Evolutionary conservation across 768 basidiomycete species (phyloP), one percentile per base, ranked within the genome.

Genomic region (Xerocomellus dryophilus): DNA sequence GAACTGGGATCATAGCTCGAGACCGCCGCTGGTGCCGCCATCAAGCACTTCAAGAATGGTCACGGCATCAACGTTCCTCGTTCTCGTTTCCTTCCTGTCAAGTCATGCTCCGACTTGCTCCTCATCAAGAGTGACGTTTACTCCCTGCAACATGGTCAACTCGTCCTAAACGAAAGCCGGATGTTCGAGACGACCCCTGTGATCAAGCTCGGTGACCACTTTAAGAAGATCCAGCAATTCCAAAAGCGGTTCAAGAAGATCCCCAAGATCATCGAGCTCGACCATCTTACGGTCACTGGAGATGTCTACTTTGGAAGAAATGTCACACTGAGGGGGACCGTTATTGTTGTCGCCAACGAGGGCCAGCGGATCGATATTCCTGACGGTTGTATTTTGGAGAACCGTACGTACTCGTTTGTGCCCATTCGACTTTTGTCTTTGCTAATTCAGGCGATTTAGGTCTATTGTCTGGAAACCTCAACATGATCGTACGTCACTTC

Each of bases 191-290:
- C 76, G 20, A 81, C 83, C 2, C 87, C 87, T 2, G 86, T 88
- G 54, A 82, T 88, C 73, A 88, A 88, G 76, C 83, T 88, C 32
- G 85, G 86, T 29, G 85, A 85, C 65, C 79, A 83, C 65, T 88
- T 88, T 74, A 88, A 88, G 78, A 88, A 88, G 79, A 81, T 82
- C 51, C 74, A 74, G 47, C 71, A 83, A 60, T 87, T 87, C 75
- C 83, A 86, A 72, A 85, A 86, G 64, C 80, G 86, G 14, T 87
- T 88, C 82, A 83, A 84, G 73, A 81, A 82, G 68, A 86, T 88
- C 51, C 86, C 87, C 34, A 80, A 80, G 68, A 83, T 88, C 60
- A 72, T 84, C 57, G 87, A 88, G 68, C 76, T 86, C 42, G 87
- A 88, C 71, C 86, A 88, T 68, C 74, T 88, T 63, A 88, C 87